A percentile compares a stretch with the other conserved stretches of the same genome.
These are phyloP conservation scores for Gossypium anomalum DNA, from an alignment of 345 rosid genomes.

Conservation along the genomic window DNA sequence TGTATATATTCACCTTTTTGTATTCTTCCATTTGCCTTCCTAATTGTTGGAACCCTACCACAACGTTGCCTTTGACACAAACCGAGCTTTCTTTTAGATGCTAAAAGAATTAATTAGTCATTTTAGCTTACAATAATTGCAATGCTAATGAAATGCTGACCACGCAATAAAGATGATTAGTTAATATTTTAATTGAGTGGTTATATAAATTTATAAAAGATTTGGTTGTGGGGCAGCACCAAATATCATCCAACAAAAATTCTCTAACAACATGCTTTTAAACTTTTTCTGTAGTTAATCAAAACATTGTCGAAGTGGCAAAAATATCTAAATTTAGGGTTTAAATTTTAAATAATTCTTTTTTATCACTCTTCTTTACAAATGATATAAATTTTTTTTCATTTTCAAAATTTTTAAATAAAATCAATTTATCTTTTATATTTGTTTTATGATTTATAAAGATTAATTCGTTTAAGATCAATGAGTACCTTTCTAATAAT, in stretches of 20 bases:
- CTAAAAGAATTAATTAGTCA: slow-evolving; percentile 19
- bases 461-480: too few species aligned
- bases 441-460: too few species aligned
- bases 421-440: too few species aligned
- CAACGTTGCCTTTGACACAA: too few species aligned
- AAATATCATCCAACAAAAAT: slow-evolving; percentile 23
- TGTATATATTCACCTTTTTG: slow-evolving; percentile 12
- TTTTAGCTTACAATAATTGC: slow-evolving; percentile 18
- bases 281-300: background rate
- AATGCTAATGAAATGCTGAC: slow-evolving; percentile 36
- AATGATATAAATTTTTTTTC: too few species aligned
- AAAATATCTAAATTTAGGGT: background rate
- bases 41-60: slow-evolving; percentile 22
- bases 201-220: background rate
- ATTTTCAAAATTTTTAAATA: too few species aligned
- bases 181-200: slow-evolving; percentile 2
- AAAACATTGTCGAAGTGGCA: too few species aligned
- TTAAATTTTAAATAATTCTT: background rate
- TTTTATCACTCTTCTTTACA: background rate
- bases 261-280: slow-evolving; percentile 13
- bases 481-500: too few species aligned
- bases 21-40: slow-evolving; percentile 14
- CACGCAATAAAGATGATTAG: slow-evolving; percentile 29
- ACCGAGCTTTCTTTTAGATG: background rate
- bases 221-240: slow-evolving; percentile 20